A percentile compares a stretch with the other conserved stretches of the same genome.
phyloP scores from a whole-genome alignment of 176 grass and related monocot species.

The Cocos nucifera region DNA sequence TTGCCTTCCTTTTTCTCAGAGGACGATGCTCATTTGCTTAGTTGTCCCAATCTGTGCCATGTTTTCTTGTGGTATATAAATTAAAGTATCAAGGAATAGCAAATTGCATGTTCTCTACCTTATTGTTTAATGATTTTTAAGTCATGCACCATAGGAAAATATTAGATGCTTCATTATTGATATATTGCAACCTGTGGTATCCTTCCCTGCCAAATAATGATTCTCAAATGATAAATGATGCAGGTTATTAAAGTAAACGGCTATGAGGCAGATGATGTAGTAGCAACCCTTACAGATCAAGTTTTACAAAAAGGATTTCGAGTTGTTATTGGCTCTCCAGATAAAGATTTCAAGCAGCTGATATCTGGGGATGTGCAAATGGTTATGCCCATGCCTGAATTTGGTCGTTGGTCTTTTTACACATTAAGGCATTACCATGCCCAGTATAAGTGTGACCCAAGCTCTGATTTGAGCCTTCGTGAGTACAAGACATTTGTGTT shows the following conservation, averaged over 20 bases:
- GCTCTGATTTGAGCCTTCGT: conserved; percentile 91
- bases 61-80: too few species aligned
- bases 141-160: too few species aligned
- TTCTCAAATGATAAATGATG: neutral
- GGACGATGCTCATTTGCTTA: too few species aligned
- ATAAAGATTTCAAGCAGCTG: conserved; percentile 94
- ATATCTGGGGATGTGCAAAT: conserved; percentile 85
- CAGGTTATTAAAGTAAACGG: conserved; percentile 80
- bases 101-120: too few species aligned
- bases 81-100: too few species aligned
- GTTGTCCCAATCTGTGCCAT: too few species aligned
- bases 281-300: conserved; percentile 68
- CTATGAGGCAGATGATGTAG: conserved; percentile 81
- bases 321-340: conserved; percentile 75
- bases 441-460: conserved; percentile 79
- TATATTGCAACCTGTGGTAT: too few species aligned
- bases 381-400: conserved; percentile 76
- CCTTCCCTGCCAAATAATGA: too few species aligned
- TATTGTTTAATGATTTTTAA: too few species aligned
- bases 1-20: too few species aligned
- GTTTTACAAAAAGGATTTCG: conserved; percentile 47
- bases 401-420: conserved; percentile 81
- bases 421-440: conserved; percentile 72
- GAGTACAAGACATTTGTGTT: conserved; percentile 27
- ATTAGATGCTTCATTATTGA: too few species aligned